Conservation (phyloP, 1,284 basidiomycete species). For the Heliocybe sulcata region DNA sequence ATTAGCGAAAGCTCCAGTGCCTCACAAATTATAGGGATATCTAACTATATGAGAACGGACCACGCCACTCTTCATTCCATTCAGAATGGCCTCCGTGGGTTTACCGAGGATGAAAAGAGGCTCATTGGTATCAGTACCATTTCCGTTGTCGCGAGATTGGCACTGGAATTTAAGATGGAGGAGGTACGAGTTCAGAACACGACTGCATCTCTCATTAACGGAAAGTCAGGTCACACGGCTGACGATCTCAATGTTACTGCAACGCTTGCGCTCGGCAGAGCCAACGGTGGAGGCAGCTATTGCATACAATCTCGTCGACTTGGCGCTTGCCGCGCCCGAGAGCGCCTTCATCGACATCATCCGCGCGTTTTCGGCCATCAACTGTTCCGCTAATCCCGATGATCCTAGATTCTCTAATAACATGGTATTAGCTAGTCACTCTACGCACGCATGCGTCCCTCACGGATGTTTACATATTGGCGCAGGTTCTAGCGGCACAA, state of each 20-base stretch:
- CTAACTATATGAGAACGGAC: conserved; percentile 28
- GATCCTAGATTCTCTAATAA: conserved; percentile 83
- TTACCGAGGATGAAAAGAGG: conserved; percentile 80
- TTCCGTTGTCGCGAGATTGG: conserved; percentile 78
- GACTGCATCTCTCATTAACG: background rate
- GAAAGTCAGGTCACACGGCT: conserved; percentile 67
- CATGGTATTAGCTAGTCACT: conserved; percentile 41
- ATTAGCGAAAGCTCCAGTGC: conserved; percentile 44
- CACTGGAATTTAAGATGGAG: conserved; percentile 75
- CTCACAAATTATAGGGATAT: conserved; percentile 31
- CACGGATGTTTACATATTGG: conserved; percentile 12
- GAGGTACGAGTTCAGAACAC: conserved; percentile 44
- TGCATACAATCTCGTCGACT: conserved; percentile 85
- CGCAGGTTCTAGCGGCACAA: conserved; percentile 78
- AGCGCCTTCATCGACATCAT: conserved; percentile 83
- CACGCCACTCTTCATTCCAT: conserved; percentile 43
- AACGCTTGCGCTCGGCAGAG: conserved; percentile 80
- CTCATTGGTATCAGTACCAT: conserved; percentile 88
- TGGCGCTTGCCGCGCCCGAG: conserved; percentile 76
- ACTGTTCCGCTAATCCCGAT: conserved; percentile 77
- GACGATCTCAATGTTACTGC: conserved; percentile 89
- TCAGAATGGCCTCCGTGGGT: conserved; percentile 52
- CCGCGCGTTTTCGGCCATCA: conserved; percentile 80
- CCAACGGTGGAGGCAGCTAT: conserved; percentile 87
- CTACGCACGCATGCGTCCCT: background rate